A percentile compares a stretch with the other conserved stretches of the same genome.
phyloP scores from a whole-genome alignment of 148 eudicot species.

The Rhododendron williamsianum region DNA sequence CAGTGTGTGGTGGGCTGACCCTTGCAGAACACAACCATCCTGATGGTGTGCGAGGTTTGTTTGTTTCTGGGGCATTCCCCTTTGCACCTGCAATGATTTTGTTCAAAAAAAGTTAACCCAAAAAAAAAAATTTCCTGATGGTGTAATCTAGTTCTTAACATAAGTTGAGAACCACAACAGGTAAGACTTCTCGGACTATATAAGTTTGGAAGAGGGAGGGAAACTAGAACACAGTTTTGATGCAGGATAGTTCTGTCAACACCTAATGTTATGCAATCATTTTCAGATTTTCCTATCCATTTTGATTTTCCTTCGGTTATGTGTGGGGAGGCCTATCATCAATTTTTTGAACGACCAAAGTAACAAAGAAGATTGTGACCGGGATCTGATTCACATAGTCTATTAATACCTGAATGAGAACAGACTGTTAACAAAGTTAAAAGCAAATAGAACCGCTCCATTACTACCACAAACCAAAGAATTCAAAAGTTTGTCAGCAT shows the following conservation, averaged over 20 bases:
- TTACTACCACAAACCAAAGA: background rate
- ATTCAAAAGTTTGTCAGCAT: background rate
- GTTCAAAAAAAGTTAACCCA: too few species aligned
- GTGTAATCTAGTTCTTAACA: background rate
- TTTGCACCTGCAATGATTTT: background rate
- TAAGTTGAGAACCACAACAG: background rate
- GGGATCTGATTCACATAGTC: background rate
- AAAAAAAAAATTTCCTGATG: too few species aligned
- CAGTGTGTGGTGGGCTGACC: background rate
- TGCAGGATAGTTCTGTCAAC: background rate
- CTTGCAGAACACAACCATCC: background rate
- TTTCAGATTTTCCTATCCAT: background rate
- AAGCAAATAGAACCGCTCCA: background rate
- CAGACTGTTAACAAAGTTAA: constrained; percentile 12
- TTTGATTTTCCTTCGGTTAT: background rate
- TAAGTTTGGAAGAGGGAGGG: background rate
- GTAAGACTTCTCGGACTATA: background rate
- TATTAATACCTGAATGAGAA: background rate
- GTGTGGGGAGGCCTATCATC: background rate
- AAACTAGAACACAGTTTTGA: background rate
- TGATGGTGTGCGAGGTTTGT: background rate
- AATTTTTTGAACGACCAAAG: background rate
- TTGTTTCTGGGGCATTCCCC: background rate
- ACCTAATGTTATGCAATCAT: background rate
- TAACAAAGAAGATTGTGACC: background rate